Percentiles rank a stretch among this genome's conserved stretches.
These are phyloP conservation scores for Leccinum longicurvipes DNA, from an alignment of 768 basidiomycete genomes.

Conservation along the genomic window DNA sequence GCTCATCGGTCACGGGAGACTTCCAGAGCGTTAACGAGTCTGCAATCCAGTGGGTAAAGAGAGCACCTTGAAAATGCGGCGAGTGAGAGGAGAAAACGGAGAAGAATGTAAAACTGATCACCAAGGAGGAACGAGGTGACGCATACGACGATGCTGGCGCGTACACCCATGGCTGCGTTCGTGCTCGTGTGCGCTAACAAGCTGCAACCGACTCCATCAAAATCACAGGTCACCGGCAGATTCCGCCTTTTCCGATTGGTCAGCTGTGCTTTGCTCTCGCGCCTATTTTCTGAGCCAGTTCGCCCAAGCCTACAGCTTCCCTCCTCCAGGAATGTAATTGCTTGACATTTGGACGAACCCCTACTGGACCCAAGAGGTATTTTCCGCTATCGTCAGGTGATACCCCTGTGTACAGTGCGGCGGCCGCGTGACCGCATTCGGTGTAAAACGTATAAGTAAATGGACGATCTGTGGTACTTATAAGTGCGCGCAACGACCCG, in stretches of 20 bases:
- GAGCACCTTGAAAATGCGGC: constrained; percentile 47
- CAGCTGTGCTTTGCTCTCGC: no score
- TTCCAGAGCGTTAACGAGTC: constrained; percentile 90
- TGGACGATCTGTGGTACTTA: no score
- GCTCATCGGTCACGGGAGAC: constrained; percentile 79
- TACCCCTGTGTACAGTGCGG: no score
- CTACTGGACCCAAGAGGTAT: no score
- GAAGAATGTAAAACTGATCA: constrained; percentile 26
- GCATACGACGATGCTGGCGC: constrained; percentile 71
- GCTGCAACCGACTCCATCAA: neutral
- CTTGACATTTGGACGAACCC: no score
- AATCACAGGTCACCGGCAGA: constrained; percentile 15
- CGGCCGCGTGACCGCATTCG: no score
- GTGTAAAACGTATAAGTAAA: no score
- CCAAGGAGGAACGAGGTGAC: constrained; percentile 80
- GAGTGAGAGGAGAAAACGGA: neutral
- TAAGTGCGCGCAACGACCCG: no score
- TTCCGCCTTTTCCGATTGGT: constrained; percentile 4
- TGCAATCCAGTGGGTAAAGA: constrained; percentile 92
- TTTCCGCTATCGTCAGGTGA: no score
- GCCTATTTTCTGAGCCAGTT: no score
- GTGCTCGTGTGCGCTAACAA: constrained; percentile 8
- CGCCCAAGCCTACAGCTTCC: no score
- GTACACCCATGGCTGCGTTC: constrained; percentile 54
- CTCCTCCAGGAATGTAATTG: no score